phyloP scores from a whole-genome alignment of 345 rosid genomes.

The Hibiscus mutabilis region DNA sequence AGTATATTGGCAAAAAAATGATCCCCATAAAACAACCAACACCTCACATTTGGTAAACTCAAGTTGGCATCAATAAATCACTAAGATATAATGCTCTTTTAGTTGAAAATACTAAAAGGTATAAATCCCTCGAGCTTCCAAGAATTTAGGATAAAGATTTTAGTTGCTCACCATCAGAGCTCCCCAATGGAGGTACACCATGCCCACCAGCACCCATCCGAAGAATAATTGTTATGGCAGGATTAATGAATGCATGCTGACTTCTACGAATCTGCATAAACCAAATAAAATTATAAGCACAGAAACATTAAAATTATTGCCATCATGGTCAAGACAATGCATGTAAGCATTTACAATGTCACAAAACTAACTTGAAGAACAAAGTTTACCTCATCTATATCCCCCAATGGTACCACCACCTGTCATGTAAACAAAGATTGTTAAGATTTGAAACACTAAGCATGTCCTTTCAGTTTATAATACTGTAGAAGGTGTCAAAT shows the following conservation, averaged over 20 bases:
- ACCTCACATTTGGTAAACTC: not conserved
- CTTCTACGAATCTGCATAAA: conserved; percentile 74
- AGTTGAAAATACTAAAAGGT: not conserved
- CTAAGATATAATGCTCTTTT: not conserved
- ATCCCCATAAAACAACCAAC: not conserved
- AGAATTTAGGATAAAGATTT: conserved; percentile 2
- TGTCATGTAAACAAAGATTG: conserved; percentile 20
- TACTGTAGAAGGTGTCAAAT: not conserved
- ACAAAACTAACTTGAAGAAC: conserved; percentile 11
- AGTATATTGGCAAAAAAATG: not conserved
- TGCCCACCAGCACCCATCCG: conserved; percentile 99
- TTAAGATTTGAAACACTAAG: not conserved
- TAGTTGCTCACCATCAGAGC: conserved; percentile 78
- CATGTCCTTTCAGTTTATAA: not conserved
- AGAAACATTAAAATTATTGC: not conserved
- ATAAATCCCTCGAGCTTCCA: not conserved
- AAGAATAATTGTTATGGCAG: conserved; percentile 86
- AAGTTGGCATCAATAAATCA: not conserved
- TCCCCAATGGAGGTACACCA: conserved; percentile 99
- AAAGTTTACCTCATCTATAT: conserved; percentile 77
- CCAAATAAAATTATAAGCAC: not conserved
- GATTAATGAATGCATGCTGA: conserved; percentile 97
- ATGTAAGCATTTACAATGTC: conserved; percentile 9
- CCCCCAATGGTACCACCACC: conserved; percentile 90
- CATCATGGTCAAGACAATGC: not conserved